Conservation (phyloP, 345 rosid species). For the Nasturtium officinale region DNA sequence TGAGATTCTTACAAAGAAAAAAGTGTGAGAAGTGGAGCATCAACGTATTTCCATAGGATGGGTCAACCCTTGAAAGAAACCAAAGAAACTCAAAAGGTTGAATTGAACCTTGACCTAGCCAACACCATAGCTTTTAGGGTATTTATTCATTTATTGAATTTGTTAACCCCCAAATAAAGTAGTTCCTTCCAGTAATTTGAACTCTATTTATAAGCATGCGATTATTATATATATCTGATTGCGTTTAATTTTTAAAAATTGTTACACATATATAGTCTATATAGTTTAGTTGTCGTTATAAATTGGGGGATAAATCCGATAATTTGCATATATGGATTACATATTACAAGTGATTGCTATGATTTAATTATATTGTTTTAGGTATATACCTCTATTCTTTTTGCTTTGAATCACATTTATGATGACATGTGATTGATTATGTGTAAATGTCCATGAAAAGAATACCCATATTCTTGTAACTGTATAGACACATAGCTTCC, state of each 20-base stretch:
- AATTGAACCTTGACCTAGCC: conserved; percentile 37
- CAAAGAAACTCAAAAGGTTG: conserved; percentile 22
- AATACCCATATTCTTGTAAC: not conserved
- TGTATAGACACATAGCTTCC: not conserved
- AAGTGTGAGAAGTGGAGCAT: conserved; percentile 43
- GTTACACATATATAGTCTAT: not conserved
- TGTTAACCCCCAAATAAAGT: not conserved
- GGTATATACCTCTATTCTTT: not conserved
- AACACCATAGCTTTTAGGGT: conserved; percentile 28
- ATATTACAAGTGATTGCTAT: not conserved
- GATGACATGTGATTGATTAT: not conserved
- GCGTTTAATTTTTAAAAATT: not conserved
- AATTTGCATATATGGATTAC: not conserved
- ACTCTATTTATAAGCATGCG: not conserved
- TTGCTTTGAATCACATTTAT: not conserved
- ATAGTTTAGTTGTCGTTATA: not conserved
- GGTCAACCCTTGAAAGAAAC: conserved; percentile 42
- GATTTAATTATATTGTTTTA: not conserved
- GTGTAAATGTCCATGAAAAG: not conserved
- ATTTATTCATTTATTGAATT: conserved; percentile 30
- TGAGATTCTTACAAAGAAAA: conserved; percentile 29
- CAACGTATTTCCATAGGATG: conserved; percentile 19
- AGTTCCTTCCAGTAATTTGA: conserved; percentile 4
- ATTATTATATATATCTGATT: not conserved
- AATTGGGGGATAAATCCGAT: not conserved